These are phyloP conservation scores for Phytophthora europaea DNA, from an alignment of 352 stramenopile species.

Conservation along the genomic window DNA sequence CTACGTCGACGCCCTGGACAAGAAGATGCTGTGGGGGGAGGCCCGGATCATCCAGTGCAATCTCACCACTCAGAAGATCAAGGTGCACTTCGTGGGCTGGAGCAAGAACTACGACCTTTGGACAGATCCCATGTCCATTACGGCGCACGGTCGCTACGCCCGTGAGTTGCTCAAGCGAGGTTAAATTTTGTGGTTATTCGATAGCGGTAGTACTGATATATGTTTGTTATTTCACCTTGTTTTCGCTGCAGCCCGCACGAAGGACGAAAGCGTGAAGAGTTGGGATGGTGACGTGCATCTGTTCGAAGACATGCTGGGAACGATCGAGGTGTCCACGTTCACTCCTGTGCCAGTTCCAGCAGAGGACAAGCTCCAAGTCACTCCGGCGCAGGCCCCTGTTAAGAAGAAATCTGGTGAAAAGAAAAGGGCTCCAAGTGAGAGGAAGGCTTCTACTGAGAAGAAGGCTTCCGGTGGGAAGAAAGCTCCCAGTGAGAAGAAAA, in stretches of 20 bases:
- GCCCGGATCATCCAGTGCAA: slow-evolving; percentile 79
- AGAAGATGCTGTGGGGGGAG: slow-evolving; percentile 78
- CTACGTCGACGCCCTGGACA: slow-evolving; percentile 80
- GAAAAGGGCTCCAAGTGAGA: slow-evolving; percentile 6
- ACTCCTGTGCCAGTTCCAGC: slow-evolving; percentile 23
- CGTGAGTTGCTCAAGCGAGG: slow-evolving; percentile 42
- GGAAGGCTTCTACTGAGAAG: slow-evolving; percentile 18
- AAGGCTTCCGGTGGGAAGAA: slow-evolving; percentile 6
- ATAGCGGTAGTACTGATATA: slow-evolving; percentile 4
- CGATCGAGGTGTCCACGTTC: slow-evolving; percentile 33
- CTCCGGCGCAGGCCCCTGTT: not conserved
- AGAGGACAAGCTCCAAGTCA: not conserved
- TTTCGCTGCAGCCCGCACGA: slow-evolving; percentile 33
- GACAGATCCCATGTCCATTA: slow-evolving; percentile 78
- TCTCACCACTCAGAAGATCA: slow-evolving; percentile 64
- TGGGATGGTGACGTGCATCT: slow-evolving; percentile 69
- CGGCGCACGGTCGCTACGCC: slow-evolving; percentile 59
- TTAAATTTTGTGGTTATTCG: not conserved
- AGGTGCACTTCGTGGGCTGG: slow-evolving; percentile 81
- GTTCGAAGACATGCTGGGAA: slow-evolving; percentile 59
- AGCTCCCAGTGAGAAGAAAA: slow-evolving; percentile 8
- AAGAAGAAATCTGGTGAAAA: slow-evolving; percentile 20
- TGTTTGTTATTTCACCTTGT: slow-evolving; percentile 3
- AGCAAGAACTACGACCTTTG: slow-evolving; percentile 75
- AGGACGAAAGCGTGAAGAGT: slow-evolving; percentile 41